Evolutionary conservation across 257 asterid genomes (phyloP), one percentile per base, ranked within the genome.

Genomic region (Voacanga thouarsii): DNA sequence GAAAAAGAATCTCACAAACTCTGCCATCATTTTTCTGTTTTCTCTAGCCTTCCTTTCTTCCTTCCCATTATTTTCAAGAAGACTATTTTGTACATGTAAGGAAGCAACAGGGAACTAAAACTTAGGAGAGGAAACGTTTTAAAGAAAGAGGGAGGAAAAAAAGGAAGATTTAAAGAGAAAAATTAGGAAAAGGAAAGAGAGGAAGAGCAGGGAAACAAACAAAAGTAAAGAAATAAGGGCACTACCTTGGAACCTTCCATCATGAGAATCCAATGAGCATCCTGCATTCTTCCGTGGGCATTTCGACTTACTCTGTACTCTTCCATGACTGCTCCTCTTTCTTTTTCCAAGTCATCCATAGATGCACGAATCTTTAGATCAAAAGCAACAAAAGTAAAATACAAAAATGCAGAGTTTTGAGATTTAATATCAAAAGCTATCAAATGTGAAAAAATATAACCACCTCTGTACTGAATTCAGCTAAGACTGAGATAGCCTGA

Each of bases 271-370:
- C 97, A 94, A 78, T 92, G 96, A 15, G 97, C 97, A 51, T 94
- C 97, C 89, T 94, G 98, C 97, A 94, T 92, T 88, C 98, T 89
- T 75, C 98, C 98, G 83, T 83, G 87, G 55, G 98, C 98, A 76
- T 94, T 94, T 79, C 97, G 87, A 83, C 84, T 91, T 80, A 87
- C 93, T 86, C 97, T 86, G 71, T 88, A 92, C 90, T 94, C 98
- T 83, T 94, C 98, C 83, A 94, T 79, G 72, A 94, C 97, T 76
- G 98, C 96, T 77, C 98, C 98, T 83, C 98, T 94, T 92, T 94
- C 98, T 77, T 92, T 94, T 84, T 91, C 96, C 88, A 94, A 89
- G 86, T 94, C 98, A 77, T 85, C 83, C 6, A 78, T 86, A 72
- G 96, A 92, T 66, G 90, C 91, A 76, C 94, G 96, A 76, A 94